Base-by-base conservation (phyloP, 441 rosid genomes). In the Populus hybrid region DNA sequence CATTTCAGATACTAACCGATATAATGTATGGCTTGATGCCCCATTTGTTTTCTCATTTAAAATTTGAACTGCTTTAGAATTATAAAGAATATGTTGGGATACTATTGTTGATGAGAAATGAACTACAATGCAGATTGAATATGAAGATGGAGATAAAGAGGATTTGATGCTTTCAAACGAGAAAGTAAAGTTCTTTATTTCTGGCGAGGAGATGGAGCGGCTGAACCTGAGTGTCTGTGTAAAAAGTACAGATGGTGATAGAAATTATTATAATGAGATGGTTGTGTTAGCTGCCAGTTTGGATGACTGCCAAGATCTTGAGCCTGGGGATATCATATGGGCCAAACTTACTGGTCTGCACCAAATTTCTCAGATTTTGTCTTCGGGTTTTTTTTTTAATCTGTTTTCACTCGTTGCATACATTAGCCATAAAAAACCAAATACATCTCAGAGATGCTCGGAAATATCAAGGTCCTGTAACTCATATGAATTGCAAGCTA, bases 241-340 rank as follows among this genome's bases (percentile, higher is more conserved):
- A 34, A 87, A 84, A 75, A 84, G 84, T 81, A 73, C 83, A 67
- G 92, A 89, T 66, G 84, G 83, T 73, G 91, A 85, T 80, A 78
- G 85, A 73, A 80, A 89, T 82, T 89, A 87, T 79, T 91, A 89
- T 70, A 87, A 95, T 80, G 99, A 95, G 86, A 89, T 94, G 98
- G 92, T 96, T 76, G 94, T 85, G 57, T 77, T 96, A 88, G 99
- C 99, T 83, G 95, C 97, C 79, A 88, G 90, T 79, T 85, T 90
- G 79, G 97, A 90, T 75, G 97, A 91, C 74, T 92, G 90, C 84
- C 94, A 92, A 86, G 96, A 92, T 78, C 85, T 90, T 30, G 96
- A 90, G 83, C 87, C 96, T 69, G 96, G 97, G 82, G 98, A 96
- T 85, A 89, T 96, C 78, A 89, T 96, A 77, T 96, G 99, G 99